Percentiles rank a stretch among this genome's conserved stretches.
Conservation (phyloP, 495 filamentous ascomycete species). For the Penicillium subrubescens region DNA sequence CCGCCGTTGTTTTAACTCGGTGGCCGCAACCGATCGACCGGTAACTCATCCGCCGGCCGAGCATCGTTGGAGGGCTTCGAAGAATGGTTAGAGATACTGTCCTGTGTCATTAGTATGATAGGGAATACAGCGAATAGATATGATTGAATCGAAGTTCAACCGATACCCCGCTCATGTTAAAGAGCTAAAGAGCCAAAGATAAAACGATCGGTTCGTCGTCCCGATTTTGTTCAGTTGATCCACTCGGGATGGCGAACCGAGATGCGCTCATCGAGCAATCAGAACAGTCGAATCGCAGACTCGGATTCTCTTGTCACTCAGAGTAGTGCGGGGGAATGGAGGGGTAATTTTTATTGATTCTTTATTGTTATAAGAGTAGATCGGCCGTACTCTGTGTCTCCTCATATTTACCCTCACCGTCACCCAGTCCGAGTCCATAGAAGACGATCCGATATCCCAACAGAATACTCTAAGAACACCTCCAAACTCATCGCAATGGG, state of each 20-base stretch:
- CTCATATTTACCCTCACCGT: not conserved
- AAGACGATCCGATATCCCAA: not conserved
- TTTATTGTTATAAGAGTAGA: not conserved
- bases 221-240: not conserved
- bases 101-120: not conserved
- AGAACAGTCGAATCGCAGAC: not conserved
- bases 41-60: not conserved
- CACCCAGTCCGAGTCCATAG: not conserved
- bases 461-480: not conserved
- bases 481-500: constrained; percentile 3
- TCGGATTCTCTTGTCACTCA: not conserved
- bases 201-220: not conserved
- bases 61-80: not conserved
- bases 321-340: not conserved
- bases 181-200: not conserved
- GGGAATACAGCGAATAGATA: constrained; percentile 8
- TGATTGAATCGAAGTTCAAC: not conserved
- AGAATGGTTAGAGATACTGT: not conserved
- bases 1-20: not conserved
- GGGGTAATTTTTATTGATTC: not conserved
- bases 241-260: not conserved
- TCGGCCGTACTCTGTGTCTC: not conserved
- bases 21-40: not conserved
- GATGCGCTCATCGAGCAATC: not conserved
- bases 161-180: not conserved